Base-by-base conservation (phyloP, 169 alveolate species). In the Cryptosporidium canis region DNA sequence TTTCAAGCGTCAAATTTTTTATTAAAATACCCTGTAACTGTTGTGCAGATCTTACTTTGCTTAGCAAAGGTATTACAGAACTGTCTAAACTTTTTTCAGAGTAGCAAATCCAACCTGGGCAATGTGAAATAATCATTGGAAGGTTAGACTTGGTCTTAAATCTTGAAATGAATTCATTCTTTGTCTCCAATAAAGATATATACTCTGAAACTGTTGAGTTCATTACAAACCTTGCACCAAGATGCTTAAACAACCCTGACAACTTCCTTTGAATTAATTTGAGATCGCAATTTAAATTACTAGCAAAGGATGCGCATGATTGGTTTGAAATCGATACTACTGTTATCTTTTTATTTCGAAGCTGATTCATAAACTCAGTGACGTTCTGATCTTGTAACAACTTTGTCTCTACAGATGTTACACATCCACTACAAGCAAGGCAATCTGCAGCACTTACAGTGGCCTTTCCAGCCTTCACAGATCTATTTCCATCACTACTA, bases 91-190 rank as follows among this genome's bases (percentile, higher is more conserved):
- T 94, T 83, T 96, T 96, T 90, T 96, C 98, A 3, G 99, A 97
- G 92, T 96, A 96, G 65, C 96, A 93, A 3, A 95, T 92, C 98
- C 98, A 96, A 0, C 99, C 99, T 3, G 99, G 99, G 66, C 99
- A 96, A 84, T 96, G 98, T 16, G 96, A 92, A 58, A 96, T 85
- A 27, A 95, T 51, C 21, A 95, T 61, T 16, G 97, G 97, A 27
- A 92, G 48, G 3, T 66, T 66, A 21, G 44, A 33, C 0, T 43
- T 66, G 8, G 31, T 55, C 11, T 85, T 56, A 56, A 67, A 71
- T 31, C 94, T 83, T 2, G 66, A 67, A 24, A 64, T 64, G 61
- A 90, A 93, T 83, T 90, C 94, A 37, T 12, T 55, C 72, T 66
- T 90, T 66, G 90, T 55, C 63, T 83, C 90, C 53, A 67, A 67